These are phyloP conservation scores for Cocos nucifera DNA, from an alignment of 176 grass and related monocot genomes.

Conservation along the genomic window DNA sequence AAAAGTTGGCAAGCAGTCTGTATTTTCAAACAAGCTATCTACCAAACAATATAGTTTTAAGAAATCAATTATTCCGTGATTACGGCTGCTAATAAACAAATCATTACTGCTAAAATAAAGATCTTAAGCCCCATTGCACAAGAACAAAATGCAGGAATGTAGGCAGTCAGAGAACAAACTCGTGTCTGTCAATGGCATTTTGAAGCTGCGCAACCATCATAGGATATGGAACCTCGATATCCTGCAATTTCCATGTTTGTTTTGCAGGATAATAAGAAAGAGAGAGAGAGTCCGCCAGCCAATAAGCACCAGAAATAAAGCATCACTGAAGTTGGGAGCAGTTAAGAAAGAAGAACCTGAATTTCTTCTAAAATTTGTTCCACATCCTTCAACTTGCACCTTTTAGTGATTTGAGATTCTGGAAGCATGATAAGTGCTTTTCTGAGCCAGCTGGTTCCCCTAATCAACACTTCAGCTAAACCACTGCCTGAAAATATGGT, in stretches of 20 bases:
- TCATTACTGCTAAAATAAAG: too few species aligned
- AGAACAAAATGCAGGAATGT: background rate
- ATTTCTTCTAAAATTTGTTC: constrained; percentile 55
- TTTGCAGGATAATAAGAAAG: constrained; percentile 16
- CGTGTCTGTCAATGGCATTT: constrained; percentile 60
- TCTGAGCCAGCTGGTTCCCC: constrained; percentile 50
- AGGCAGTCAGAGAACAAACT: constrained; percentile 30
- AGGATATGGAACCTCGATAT: constrained; percentile 63
- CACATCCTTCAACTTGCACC: constrained; percentile 44
- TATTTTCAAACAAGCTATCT: too few species aligned
- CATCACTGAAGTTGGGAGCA: background rate
- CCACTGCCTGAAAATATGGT: constrained; percentile 22
- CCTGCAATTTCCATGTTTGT: constrained; percentile 28
- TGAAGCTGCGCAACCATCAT: constrained; percentile 52
- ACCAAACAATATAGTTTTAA: too few species aligned
- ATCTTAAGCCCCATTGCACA: too few species aligned
- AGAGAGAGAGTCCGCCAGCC: background rate
- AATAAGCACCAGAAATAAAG: background rate
- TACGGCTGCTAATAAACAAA: too few species aligned
- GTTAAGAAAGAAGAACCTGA: constrained; percentile 29
- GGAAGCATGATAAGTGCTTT: constrained; percentile 55
- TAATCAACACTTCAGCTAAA: constrained; percentile 36
- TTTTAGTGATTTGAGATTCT: constrained; percentile 36
- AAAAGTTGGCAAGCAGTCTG: too few species aligned
- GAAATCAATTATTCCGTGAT: too few species aligned